phyloP scores from a whole-genome alignment of 108 stramenopile genomes.

The Nitzschia sp. region DNA sequence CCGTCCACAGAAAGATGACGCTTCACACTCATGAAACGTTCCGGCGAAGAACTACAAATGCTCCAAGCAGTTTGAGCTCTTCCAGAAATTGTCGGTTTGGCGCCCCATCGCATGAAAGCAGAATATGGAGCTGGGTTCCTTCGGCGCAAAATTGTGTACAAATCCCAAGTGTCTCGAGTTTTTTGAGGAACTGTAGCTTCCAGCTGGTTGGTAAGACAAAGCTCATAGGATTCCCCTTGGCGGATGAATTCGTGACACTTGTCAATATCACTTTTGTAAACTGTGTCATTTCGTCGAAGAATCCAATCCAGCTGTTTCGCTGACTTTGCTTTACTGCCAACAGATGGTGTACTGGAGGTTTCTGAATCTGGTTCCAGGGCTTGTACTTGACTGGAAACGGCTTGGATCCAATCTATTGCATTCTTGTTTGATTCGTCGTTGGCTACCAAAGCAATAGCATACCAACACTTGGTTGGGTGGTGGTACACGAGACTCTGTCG shows the following conservation, averaged over 20 bases:
- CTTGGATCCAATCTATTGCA: conserved; percentile 59
- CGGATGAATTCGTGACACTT: conserved; percentile 77
- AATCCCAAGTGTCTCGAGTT: conserved; percentile 44
- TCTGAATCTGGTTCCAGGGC: neutral
- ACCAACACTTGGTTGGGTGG: conserved; percentile 68
- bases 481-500: conserved; percentile 71
- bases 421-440: conserved; percentile 11
- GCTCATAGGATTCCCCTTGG: conserved; percentile 88
- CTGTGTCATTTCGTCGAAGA: conserved; percentile 56
- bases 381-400: neutral
- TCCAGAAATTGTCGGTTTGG: neutral
- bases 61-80: conserved; percentile 40
- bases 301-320: conserved; percentile 30
- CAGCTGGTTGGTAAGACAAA: conserved; percentile 90
- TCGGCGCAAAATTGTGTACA: conserved; percentile 73
- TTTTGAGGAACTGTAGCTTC: conserved; percentile 36
- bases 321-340: neutral
- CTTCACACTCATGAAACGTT: conserved; percentile 86
- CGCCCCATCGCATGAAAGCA: conserved; percentile 67
- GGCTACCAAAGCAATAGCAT: conserved; percentile 55
- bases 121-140: conserved; percentile 93
- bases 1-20: conserved; percentile 18
- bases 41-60: conserved; percentile 93
- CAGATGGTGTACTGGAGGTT: neutral
- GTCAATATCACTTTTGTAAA: conserved; percentile 60